Percentiles rank a stretch among this genome's conserved stretches.
Conservation (phyloP, 2,329 filamentous ascomycete genomes). For the Fusarium sp. region DNA sequence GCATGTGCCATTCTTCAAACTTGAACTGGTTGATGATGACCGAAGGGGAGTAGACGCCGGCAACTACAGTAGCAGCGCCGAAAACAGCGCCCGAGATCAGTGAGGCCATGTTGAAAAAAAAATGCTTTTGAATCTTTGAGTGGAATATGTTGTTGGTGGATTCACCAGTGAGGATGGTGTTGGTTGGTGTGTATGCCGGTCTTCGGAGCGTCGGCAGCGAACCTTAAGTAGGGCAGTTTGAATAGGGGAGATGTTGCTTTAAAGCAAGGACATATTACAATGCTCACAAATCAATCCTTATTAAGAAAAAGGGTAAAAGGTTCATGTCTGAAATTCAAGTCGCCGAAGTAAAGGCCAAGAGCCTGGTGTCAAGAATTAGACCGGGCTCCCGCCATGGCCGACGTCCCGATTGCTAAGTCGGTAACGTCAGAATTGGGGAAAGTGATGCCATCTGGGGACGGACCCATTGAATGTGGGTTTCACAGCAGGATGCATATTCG, state of each 20-base stretch:
- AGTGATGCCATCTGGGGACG: conserved; percentile 16
- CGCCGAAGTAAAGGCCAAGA: not conserved
- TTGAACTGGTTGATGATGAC: conserved; percentile 71
- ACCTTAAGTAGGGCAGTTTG: not conserved
- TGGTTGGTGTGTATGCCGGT: conserved; percentile 8
- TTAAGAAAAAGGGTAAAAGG: not conserved
- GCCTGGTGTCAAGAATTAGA: not conserved
- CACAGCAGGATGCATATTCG: not conserved
- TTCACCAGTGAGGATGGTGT: not conserved
- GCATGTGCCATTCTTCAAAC: conserved; percentile 72
- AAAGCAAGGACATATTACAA: not conserved
- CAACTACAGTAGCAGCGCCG: conserved; percentile 68
- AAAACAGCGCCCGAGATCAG: conserved; percentile 66
- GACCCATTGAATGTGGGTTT: not conserved
- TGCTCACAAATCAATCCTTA: conserved; percentile 11
- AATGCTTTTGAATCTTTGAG: not conserved
- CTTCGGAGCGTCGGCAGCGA: conserved; percentile 14
- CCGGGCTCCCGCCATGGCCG: not conserved
- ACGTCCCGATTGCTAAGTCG: conserved; percentile 7
- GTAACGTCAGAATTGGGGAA: conserved; percentile 16
- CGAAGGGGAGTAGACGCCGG: conserved; percentile 69
- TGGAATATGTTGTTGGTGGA: not conserved
- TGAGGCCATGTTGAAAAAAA: conserved; percentile 41
- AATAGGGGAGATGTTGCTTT: not conserved
- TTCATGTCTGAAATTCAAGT: not conserved